Evolutionary conservation across 345 rosid genomes (phyloP), one percentile per base, ranked within the genome.

Genomic region (Camelina hispida): DNA sequence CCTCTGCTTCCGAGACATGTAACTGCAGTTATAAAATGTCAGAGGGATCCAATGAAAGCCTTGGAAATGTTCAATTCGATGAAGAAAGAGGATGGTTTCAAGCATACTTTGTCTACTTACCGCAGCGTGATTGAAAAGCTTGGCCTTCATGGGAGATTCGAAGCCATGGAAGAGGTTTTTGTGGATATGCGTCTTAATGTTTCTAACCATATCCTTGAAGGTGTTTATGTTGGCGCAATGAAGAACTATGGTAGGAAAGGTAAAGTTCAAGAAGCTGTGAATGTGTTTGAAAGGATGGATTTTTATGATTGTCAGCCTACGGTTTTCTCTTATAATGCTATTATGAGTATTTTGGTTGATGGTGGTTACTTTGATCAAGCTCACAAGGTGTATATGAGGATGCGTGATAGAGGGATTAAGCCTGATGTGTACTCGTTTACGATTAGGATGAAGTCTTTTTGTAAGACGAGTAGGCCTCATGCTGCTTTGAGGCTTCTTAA

Each of bases 231-330:
- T 25, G 85, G 84, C 22, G 91, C 81, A 23, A 89, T 92, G 85
- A 89, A 82, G 80, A 87, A 71, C 52, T 92, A 87, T 64, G 96
- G 99, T 34, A 79, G 82, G 81, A 92, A 85, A 85, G 83, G 85
- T 73, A 94, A 79, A 86, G 82, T 90, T 81, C 97, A 87, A 72
- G 93, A 88, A 73, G 97, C 97, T 38, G 89, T 90, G 6, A 80
- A 90, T 71, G 85, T 89, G 68, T 95, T 95, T 81, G 93, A 92
- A 82, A 94, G 97, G 78, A 88, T 90, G 97, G 97, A 90, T 55
- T 92, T 95, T 75, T 90, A 90, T 35, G 78, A 78, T 57, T 92
- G 96, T 16, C 84, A 80, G 79, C 92, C 89, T 0, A 86, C 96
- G 0, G 89, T 92, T 62, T 79, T 83, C 70, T 90, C 99, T 32